Percentiles rank a stretch among this genome's conserved stretches.
phyloP scores from a whole-genome alignment of 371 early-diverging fungal species.

The Polyrhizophydium stewartii region DNA sequence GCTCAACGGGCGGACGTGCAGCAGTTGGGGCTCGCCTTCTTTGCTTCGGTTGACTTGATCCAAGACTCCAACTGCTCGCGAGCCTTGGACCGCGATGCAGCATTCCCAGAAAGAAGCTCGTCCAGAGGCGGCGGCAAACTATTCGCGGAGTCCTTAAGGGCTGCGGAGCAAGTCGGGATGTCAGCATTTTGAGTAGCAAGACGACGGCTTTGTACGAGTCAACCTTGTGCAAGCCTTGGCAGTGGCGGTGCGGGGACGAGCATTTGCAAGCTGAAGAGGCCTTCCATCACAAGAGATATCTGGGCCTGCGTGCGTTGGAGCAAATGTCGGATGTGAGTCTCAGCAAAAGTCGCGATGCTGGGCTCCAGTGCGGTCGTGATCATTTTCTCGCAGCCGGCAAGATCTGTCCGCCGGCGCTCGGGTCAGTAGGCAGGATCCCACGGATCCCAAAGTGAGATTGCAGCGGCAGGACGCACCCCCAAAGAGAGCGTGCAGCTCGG shows the following conservation, averaged over 20 bases:
- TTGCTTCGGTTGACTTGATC: no score
- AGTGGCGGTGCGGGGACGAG: conserved; percentile 9
- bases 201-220: no score
- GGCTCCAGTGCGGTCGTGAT: background rate
- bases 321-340: background rate
- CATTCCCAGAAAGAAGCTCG: no score
- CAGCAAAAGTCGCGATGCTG: background rate
- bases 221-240: conserved; percentile 9
- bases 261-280: background rate
- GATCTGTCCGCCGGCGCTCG: background rate
- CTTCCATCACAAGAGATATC: background rate
- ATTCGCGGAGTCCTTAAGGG: no score
- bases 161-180: no score
- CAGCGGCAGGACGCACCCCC: conserved; percentile 2
- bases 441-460: background rate
- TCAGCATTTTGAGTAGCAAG: no score
- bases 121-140: no score
- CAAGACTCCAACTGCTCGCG: no score
- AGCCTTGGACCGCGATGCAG: no score
- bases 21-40: no score
- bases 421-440: background rate
- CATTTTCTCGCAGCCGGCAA: background rate
- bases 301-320: background rate
- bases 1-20: no score
- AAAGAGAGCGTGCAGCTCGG: conserved; percentile 9